Conservation (phyloP, 1,284 basidiomycete genomes). For the Trichosporon sp. region DNA sequence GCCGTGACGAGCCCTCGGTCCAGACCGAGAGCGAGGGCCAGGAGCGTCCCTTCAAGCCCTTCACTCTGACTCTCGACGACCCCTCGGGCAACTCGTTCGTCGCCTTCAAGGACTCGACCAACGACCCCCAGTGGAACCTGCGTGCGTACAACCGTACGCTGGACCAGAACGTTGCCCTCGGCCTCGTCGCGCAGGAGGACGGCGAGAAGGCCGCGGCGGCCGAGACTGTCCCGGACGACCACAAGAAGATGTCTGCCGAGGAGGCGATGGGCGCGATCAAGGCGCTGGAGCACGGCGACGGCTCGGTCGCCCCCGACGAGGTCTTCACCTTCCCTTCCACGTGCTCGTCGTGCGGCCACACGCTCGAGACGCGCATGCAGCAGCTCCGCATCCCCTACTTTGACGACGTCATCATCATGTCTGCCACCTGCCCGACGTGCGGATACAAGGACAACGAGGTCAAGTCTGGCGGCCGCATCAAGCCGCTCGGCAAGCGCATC, state of each 20-base stretch:
- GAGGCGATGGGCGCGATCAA: slow-evolving; percentile 36
- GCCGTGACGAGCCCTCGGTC: slow-evolving; percentile 41
- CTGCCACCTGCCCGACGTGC: slow-evolving; percentile 91
- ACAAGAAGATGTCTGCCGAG: slow-evolving; percentile 54
- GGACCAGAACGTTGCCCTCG: slow-evolving; percentile 81
- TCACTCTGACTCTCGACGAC: slow-evolving; percentile 86
- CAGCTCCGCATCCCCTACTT: slow-evolving; percentile 97
- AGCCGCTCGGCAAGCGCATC: slow-evolving; percentile 80
- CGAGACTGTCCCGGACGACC: slow-evolving; percentile 58
- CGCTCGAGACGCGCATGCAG: slow-evolving; percentile 89
- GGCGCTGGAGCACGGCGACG: slow-evolving; percentile 40
- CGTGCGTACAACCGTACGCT: slow-evolving; percentile 79
- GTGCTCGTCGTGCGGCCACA: slow-evolving; percentile 86
- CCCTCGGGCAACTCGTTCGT: slow-evolving; percentile 94
- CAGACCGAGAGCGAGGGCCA: slow-evolving; percentile 46
- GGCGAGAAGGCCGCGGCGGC: slow-evolving; percentile 20
- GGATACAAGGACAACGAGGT: slow-evolving; percentile 98
- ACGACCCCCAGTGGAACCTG: slow-evolving; percentile 91
- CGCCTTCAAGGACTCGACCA: slow-evolving; percentile 76
- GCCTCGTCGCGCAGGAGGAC: slow-evolving; percentile 61
- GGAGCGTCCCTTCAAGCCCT: slow-evolving; percentile 66
- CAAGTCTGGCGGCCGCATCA: slow-evolving; percentile 89
- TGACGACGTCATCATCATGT: slow-evolving; percentile 99
- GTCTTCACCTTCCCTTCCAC: slow-evolving; percentile 84
- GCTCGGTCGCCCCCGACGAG: slow-evolving; percentile 68